Percentiles rank a stretch among this genome's conserved stretches.
phyloP scores from a whole-genome alignment of 768 basidiomycete genomes.

The Hygrophorus russula region DNA sequence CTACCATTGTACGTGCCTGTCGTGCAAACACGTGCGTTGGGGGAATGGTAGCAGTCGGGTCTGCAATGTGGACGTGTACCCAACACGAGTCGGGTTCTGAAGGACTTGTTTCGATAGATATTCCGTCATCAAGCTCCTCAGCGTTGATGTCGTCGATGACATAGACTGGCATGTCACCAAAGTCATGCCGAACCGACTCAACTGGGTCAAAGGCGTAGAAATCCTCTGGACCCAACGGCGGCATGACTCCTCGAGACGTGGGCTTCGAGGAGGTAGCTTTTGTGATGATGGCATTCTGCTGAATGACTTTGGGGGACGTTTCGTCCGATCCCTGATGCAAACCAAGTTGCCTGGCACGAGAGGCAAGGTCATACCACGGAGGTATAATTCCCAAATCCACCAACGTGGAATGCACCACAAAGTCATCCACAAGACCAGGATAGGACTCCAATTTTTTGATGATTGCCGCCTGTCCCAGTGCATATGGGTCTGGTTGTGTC shows the following conservation, averaged over 20 bases:
- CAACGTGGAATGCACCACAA: conserved; percentile 37
- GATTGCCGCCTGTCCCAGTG: conserved; percentile 38
- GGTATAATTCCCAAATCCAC: conserved; percentile 63
- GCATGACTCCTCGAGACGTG: conserved; percentile 10
- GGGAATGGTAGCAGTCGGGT: conserved; percentile 73
- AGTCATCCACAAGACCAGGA: conserved; percentile 18
- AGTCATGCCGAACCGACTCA: conserved; percentile 73
- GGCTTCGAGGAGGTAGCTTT: conserved; percentile 14
- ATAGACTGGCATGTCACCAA: conserved; percentile 70
- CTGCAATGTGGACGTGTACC: conserved; percentile 90
- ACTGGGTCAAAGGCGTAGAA: conserved; percentile 53
- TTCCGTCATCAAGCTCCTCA: conserved; percentile 86
- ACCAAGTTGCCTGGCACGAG: conserved; percentile 26
- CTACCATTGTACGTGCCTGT: conserved; percentile 38
- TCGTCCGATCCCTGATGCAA: conserved; percentile 22
- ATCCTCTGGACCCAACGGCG: conserved; percentile 48
- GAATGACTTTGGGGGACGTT: conserved; percentile 14
- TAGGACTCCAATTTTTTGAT: conserved; percentile 43
- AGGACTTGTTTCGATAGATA: conserved; percentile 68
- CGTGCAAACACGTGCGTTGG: conserved; percentile 53
- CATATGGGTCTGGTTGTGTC: conserved; percentile 56
- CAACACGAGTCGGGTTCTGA: conserved; percentile 51
- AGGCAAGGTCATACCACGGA: conserved; percentile 68
- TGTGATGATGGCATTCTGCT: conserved; percentile 17
- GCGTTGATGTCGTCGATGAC: conserved; percentile 77